Conservation (phyloP, 345 rosid genomes). For the Dovyalis caffra region DNA sequence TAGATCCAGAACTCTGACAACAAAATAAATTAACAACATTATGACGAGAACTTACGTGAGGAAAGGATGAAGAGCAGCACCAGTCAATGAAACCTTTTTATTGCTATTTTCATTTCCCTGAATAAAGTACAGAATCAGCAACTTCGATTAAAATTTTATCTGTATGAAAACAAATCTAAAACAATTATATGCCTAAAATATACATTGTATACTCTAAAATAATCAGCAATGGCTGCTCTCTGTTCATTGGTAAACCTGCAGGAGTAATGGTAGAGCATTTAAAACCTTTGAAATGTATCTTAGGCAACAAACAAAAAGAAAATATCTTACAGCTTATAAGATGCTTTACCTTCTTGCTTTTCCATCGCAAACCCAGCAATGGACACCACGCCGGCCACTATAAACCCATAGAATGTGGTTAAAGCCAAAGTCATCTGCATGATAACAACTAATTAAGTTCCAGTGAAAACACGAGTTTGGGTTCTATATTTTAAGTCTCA, state of each 20-base stretch:
- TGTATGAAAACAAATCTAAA: constrained; percentile 1
- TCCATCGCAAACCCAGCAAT: constrained; percentile 96
- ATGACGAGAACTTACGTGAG: constrained; percentile 58
- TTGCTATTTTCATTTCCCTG: constrained; percentile 87
- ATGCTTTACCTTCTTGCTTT: constrained; percentile 76
- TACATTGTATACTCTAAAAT: constrained; percentile 85
- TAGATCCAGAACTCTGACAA: constrained; percentile 1
- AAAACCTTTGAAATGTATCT: background rate
- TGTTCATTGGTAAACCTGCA: constrained; percentile 87
- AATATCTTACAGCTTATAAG: background rate
- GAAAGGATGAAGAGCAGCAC: constrained; percentile 80
- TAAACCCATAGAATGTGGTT: constrained; percentile 88
- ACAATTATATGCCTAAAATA: background rate
- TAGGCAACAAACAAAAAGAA: background rate
- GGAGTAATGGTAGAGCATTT: constrained; percentile 1
- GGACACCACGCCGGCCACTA: constrained; percentile 97
- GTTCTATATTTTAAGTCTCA: background rate
- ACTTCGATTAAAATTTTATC: constrained; percentile 6
- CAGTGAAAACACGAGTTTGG: background rate
- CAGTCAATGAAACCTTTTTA: constrained; percentile 64
- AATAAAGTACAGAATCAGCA: constrained; percentile 16
- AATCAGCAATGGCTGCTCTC: constrained; percentile 86
- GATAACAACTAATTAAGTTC: background rate
- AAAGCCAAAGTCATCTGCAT: constrained; percentile 91
- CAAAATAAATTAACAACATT: background rate